A percentile compares a stretch with the other conserved stretches of the same genome.
phyloP scores from a whole-genome alignment of 495 filamentous ascomycete species.

The Diplogelasinospora grovesii region DNA sequence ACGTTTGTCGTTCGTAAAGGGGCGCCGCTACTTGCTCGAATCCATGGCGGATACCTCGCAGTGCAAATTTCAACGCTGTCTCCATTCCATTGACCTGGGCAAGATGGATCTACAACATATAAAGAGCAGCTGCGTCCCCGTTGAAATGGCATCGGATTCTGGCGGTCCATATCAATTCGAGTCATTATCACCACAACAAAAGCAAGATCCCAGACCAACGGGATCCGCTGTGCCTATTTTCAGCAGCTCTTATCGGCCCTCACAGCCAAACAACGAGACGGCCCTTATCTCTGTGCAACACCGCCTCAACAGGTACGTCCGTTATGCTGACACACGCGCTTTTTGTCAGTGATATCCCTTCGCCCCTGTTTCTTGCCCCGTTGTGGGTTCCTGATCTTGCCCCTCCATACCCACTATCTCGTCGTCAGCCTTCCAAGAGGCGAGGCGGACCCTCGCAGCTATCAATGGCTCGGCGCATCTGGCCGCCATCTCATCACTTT shows the following conservation, averaged over 20 bases:
- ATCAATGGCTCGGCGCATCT: too few relatives aligned
- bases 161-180: too few relatives aligned
- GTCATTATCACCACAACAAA: constrained; percentile 19
- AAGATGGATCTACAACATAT: too few relatives aligned
- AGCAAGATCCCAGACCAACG: constrained; percentile 24
- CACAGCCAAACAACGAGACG: constrained; percentile 18
- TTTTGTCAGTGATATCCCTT: background rate
- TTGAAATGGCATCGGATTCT: too few relatives aligned
- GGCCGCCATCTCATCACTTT: too few relatives aligned
- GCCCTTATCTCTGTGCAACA: constrained; percentile 24
- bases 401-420: background rate
- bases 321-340: background rate
- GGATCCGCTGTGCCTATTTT: constrained; percentile 14
- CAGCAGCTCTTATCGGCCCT: constrained; percentile 17
- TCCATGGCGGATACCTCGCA: too few relatives aligned
- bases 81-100: too few relatives aligned
- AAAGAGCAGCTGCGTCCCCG: too few relatives aligned
- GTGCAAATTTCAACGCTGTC: too few relatives aligned
- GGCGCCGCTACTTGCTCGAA: too few relatives aligned
- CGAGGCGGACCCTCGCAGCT: background rate
- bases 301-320: background rate
- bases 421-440: background rate
- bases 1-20: too few relatives aligned
- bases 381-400: background rate
- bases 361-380: background rate